Conservation (phyloP, 2,329 filamentous ascomycete genomes). For the Hypoxylon sp. region DNA sequence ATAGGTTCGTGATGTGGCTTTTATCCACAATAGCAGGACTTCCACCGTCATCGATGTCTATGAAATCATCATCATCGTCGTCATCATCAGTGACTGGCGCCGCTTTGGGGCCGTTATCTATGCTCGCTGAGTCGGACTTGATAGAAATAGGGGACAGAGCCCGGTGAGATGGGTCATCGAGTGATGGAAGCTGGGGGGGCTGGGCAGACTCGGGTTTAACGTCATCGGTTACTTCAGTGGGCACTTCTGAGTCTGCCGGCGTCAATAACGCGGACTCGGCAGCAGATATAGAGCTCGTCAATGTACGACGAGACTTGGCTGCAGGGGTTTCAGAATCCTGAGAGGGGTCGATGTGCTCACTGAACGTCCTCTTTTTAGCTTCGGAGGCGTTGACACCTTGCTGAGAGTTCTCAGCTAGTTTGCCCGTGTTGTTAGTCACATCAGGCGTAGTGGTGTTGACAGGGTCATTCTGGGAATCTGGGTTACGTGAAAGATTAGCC, state of each 20-base stretch:
- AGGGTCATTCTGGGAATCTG: neutral
- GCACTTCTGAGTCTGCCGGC: neutral
- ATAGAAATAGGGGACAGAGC: neutral
- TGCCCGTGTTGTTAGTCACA: neutral
- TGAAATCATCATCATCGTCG: neutral
- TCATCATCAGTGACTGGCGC: neutral
- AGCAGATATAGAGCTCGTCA: neutral
- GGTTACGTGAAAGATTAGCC: neutral
- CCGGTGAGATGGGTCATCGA: neutral
- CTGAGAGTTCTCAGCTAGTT: neutral
- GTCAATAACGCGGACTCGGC: neutral
- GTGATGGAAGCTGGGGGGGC: neutral
- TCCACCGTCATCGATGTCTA: neutral
- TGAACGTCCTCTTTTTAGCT: conserved; percentile 2
- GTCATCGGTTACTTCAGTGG: neutral
- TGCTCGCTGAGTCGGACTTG: neutral
- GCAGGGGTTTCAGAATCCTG: neutral
- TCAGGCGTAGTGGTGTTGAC: neutral
- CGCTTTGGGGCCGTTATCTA: neutral
- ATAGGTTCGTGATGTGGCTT: neutral
- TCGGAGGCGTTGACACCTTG: neutral
- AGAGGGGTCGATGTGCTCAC: conserved; percentile 1
- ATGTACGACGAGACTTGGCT: neutral
- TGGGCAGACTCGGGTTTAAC: neutral
- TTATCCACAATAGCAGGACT: neutral